Conservation (phyloP, 148 eudicot genomes). For the Rheum nobile region DNA sequence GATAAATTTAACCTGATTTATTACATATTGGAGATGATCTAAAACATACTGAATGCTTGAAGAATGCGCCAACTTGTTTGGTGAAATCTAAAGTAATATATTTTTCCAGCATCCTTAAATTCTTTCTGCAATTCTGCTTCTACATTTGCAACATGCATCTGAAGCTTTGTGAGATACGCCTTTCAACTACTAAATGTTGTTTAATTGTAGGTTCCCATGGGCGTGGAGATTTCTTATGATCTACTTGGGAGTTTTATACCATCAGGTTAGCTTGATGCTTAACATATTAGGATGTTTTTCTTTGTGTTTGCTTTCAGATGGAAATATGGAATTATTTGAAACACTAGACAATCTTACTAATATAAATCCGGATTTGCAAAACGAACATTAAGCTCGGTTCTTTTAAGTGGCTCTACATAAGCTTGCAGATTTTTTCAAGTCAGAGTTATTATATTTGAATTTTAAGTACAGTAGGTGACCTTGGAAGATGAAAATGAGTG, state of each 20-base stretch:
- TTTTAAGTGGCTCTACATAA: neutral
- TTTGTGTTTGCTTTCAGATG: neutral
- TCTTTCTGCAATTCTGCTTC: too few species aligned
- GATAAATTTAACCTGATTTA: too few species aligned
- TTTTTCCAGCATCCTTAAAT: neutral
- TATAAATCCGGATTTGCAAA: neutral
- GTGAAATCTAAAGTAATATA: slow-evolving; percentile 69
- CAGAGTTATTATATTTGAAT: too few species aligned
- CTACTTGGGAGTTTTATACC: slow-evolving; percentile 76
- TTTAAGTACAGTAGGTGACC: too few species aligned
- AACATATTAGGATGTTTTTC: neutral
- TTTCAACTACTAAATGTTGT: neutral
- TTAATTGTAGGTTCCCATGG: slow-evolving; percentile 56
- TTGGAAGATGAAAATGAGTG: too few species aligned
- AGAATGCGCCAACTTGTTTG: slow-evolving; percentile 66
- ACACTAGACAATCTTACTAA: neutral
- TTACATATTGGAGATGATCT: too few species aligned
- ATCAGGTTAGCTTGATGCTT: slow-evolving; percentile 46
- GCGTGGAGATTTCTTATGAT: slow-evolving; percentile 78
- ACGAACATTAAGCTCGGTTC: neutral
- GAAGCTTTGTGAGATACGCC: neutral
- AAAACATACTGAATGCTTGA: slow-evolving; percentile 91
- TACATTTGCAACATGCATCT: neutral
- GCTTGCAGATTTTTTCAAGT: neutral
- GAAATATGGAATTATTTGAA: neutral